Evolutionary conservation across 164 flowering plant genomes (phyloP).

Genomic region (Warburgia ugandensis): DNA sequence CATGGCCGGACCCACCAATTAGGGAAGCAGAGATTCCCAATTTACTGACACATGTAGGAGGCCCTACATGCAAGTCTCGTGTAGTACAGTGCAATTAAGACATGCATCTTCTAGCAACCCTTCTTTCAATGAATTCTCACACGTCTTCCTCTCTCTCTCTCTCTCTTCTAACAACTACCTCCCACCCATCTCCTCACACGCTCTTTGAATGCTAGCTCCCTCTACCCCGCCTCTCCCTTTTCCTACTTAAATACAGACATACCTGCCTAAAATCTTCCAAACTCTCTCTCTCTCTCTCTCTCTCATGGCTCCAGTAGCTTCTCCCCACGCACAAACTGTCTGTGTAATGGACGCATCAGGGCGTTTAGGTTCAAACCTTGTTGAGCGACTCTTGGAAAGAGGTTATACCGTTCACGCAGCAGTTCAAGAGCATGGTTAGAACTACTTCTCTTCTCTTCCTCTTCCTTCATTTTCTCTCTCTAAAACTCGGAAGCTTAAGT

Average conservation of each 20-base stretch:
- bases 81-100: too few species aligned
- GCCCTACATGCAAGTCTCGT: too few species aligned
- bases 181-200: conserved; percentile 23
- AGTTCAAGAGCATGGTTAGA: conserved; percentile 39
- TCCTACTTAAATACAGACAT: too few species aligned
- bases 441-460: background rate
- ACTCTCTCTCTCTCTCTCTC: too few species aligned
- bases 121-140: too few species aligned
- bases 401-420: conserved; percentile 82
- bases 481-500: too few species aligned
- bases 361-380: conserved; percentile 37
- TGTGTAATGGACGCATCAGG: conserved; percentile 79
- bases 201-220: conserved; percentile 26
- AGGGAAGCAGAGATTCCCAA: too few species aligned
- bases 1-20: too few species aligned
- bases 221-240: background rate
- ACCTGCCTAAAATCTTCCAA: too few species aligned
- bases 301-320: conserved; percentile 32
- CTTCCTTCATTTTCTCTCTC: background rate
- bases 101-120: too few species aligned
- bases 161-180: conserved; percentile 24
- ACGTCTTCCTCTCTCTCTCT: conserved; percentile 4
- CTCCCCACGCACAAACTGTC: conserved; percentile 25
- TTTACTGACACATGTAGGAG: too few species aligned
- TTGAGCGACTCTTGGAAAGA: conserved; percentile 36